Conservation (phyloP, 208 protist genomes). For the Strigomonas culicis region DNA sequence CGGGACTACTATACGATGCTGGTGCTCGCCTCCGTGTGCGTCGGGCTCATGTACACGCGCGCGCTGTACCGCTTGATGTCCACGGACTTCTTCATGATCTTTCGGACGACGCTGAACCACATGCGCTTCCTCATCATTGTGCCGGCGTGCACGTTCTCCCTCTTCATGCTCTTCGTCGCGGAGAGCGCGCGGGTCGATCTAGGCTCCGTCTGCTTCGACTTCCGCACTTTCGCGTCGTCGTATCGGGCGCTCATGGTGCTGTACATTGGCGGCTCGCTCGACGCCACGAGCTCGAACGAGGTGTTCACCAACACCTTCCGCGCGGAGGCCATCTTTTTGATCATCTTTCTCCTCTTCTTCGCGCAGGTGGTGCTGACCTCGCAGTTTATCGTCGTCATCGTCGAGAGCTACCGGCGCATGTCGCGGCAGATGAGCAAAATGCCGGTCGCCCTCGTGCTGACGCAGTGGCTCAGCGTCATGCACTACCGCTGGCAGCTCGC, state of each 20-base stretch:
- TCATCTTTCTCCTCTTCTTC: not conserved
- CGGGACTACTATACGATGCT: not conserved
- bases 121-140: conserved; percentile 5
- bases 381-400: conserved; percentile 9
- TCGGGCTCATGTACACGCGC: conserved; percentile 15
- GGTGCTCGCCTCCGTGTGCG: not conserved
- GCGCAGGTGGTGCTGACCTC: not conserved
- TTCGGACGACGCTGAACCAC: not conserved
- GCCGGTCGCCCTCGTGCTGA: conserved; percentile 8
- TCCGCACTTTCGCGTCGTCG: not conserved
- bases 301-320: not conserved
- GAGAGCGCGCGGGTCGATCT: conserved; percentile 1
- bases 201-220: conserved; percentile 7
- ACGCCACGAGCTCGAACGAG: not conserved
- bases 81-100: conserved; percentile 3
- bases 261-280: conserved; percentile 3
- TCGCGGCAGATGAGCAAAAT: not conserved
- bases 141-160: conserved; percentile 7
- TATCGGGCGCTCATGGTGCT: not conserved
- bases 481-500: not conserved
- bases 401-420: conserved; percentile 12
- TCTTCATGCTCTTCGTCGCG: conserved; percentile 7
- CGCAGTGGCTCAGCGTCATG: not conserved
- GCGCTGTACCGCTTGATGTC: conserved; percentile 6
- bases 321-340: not conserved